A percentile compares a stretch with the other conserved stretches of the same genome.
These are phyloP conservation scores for Clonostachys byssicola DNA, from an alignment of 2,329 filamentous ascomycete species.

Conservation along the genomic window DNA sequence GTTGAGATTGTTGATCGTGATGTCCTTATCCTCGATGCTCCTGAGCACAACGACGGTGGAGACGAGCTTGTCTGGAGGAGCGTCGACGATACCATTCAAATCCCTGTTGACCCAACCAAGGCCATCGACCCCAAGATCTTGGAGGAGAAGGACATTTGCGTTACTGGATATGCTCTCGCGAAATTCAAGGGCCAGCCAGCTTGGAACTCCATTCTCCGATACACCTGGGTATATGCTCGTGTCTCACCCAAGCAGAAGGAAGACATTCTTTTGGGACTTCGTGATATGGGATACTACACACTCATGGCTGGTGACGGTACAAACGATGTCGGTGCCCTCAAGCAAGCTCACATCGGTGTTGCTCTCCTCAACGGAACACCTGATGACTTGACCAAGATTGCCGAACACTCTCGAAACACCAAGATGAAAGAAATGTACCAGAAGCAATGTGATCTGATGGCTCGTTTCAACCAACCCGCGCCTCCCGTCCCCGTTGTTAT, in stretches of 20 bases:
- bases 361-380: conserved; percentile 92
- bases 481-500: conserved; percentile 93
- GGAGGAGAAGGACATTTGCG: conserved; percentile 83
- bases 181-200: conserved; percentile 82
- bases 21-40: conserved; percentile 89
- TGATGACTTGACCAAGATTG: conserved; percentile 86
- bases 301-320: conserved; percentile 98
- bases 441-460: conserved; percentile 90
- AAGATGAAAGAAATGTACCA: conserved; percentile 99
- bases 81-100: conserved; percentile 83
- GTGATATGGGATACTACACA: conserved; percentile 95
- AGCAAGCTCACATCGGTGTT: conserved; percentile 96
- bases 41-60: conserved; percentile 80
- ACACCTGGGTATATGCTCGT: conserved; percentile 97
- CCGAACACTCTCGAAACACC: conserved; percentile 87
- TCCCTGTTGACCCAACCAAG: conserved; percentile 79
- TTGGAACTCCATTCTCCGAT: conserved; percentile 72
- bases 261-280: conserved; percentile 92
- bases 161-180: conserved; percentile 88
- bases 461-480: conserved; percentile 86
- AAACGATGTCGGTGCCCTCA: conserved; percentile 95
- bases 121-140: conserved; percentile 79
- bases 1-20: conserved; percentile 98
- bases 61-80: conserved; percentile 90
- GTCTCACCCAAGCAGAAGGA: conserved; percentile 99